Evolutionary conservation across 2,329 filamentous ascomycete genomes (phyloP), one percentile per base, ranked within the genome.

Genomic region (Arthrinium phaeospermum): DNA sequence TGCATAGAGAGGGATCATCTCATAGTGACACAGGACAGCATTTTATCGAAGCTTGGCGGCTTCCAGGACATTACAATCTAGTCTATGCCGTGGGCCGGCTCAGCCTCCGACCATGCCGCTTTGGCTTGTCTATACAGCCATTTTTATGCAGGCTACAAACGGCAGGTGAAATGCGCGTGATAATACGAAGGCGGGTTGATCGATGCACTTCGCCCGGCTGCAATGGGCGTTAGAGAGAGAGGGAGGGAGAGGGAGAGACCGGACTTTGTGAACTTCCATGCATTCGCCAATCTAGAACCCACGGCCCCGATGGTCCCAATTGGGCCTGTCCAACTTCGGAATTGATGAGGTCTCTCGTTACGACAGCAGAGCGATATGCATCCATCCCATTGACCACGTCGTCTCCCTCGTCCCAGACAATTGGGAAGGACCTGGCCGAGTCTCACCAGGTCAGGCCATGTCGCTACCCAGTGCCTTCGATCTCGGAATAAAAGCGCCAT

Each of bases 201-300:
- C 70, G 70, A 75, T 67, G 70, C 51, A 47, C 72, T 75, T 78
- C 78, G 77, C 78, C 77, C 78, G 78, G 76, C 74, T 78, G 73
- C 75, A 74, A 78, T 78, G 77, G 75, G 75, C 77, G 75, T 75
- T 7, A 12, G 19, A 13, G 34, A 61, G n/a, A 30, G 27, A 30
- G 27, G 4, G 27, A 30, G 27, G 27, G 27, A 30, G 27, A 30
- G 27, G 4, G 27, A 4, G 13, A 44, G 73, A 75, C 75, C 75
- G 76, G 74, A 73, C 75, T 73, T 75, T 74, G 76, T 74, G 74
- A 75, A 75, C 57, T 41, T 73, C 72, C 72, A 71, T 75, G 75
- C 78, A 77, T 75, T 78, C 77, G 74, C 77, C 76, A 75, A 77
- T 79, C 75, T 79, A 61, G n/a, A 41, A 27, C 68, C 67, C 77